Percentiles rank a stretch among this genome's conserved stretches.
These are phyloP conservation scores for Coniferiporia sulphurascens DNA, from an alignment of 1,284 basidiomycete species.

Conservation along the genomic window DNA sequence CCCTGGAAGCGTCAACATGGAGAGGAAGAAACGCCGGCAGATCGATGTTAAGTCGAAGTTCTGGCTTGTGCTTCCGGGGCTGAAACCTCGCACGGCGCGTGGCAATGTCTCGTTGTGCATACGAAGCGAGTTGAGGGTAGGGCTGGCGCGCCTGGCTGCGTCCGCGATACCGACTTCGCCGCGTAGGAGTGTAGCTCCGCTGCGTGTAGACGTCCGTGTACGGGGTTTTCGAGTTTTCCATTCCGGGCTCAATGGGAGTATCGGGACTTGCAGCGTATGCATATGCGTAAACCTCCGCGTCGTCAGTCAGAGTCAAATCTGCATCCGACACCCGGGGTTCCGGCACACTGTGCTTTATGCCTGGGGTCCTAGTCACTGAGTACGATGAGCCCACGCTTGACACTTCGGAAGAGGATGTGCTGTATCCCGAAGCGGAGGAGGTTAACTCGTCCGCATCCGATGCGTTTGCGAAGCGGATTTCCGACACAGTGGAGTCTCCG, in stretches of 20 bases:
- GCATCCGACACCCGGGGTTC: conserved; percentile 16
- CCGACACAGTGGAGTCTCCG: conserved; percentile 13
- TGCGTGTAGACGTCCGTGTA: conserved; percentile 13
- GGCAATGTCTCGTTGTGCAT: conserved; percentile 1
- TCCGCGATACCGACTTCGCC: conserved; percentile 14
- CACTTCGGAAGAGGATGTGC: conserved; percentile 10
- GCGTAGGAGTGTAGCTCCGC: conserved; percentile 6
- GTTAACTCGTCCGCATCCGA: conserved; percentile 11
- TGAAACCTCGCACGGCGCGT: conserved; percentile 10
- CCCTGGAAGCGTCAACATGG: background rate
- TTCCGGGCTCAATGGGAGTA: conserved; percentile 3
- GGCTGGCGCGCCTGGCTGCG: conserved; percentile 18
- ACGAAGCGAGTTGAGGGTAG: conserved; percentile 13
- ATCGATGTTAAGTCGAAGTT: conserved; percentile 18
- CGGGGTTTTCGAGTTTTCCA: conserved; percentile 3
- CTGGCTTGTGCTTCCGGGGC: conserved; percentile 11
- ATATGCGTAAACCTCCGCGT: conserved; percentile 14
- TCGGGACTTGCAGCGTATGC: conserved; percentile 9
- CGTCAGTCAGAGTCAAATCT: conserved; percentile 12
- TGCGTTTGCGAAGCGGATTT: conserved; percentile 16
- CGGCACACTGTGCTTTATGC: background rate
- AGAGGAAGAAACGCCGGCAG: conserved; percentile 12
- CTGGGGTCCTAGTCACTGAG: conserved; percentile 15
- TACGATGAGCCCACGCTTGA: conserved; percentile 12
- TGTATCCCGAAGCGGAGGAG: conserved; percentile 13